A percentile compares a stretch with the other conserved stretches of the same genome.
Evolutionary conservation across 345 rosid species (phyloP).

Genomic region (Viola odorata): DNA sequence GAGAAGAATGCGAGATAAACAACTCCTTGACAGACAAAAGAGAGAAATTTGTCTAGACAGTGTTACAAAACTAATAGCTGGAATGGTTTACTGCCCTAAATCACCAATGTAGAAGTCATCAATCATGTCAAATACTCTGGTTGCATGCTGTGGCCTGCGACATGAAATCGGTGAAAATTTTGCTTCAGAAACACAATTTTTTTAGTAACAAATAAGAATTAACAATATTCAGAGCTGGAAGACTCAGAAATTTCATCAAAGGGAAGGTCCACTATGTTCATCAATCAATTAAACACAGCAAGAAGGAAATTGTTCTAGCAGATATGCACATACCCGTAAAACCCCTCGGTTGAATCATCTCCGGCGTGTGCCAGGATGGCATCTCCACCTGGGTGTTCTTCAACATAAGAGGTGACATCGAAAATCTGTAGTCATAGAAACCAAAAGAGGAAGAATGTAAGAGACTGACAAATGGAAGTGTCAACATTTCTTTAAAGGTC

Average conservation of each 20-base stretch:
- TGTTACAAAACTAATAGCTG: not conserved
- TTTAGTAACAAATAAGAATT: too few species aligned
- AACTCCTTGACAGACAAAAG: too few species aligned
- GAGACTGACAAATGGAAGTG: not conserved
- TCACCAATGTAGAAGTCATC: constrained; percentile 77
- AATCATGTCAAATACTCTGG: constrained; percentile 73
- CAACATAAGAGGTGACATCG: constrained; percentile 87
- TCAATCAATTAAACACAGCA: too few species aligned
- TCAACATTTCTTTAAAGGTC: not conserved
- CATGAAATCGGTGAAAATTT: not conserved
- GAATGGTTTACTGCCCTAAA: constrained; percentile 30
- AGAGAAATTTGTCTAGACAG: not conserved
- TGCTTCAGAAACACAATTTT: not conserved
- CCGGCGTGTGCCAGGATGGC: constrained; percentile 87
- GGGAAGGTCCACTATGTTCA: too few species aligned
- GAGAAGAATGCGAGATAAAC: too few species aligned
- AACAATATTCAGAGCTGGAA: not conserved
- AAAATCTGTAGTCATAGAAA: constrained; percentile 39
- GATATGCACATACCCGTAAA: constrained; percentile 55
- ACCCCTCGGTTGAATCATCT: constrained; percentile 87
- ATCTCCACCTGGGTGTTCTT: constrained; percentile 97
- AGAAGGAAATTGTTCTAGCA: not conserved
- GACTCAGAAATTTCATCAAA: not conserved
- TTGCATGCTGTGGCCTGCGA: constrained; percentile 76
- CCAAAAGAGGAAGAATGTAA: not conserved